These are phyloP conservation scores for Rhynchosporium graminicola DNA, from an alignment of 2,329 filamentous ascomycete species.

Conservation along the genomic window DNA sequence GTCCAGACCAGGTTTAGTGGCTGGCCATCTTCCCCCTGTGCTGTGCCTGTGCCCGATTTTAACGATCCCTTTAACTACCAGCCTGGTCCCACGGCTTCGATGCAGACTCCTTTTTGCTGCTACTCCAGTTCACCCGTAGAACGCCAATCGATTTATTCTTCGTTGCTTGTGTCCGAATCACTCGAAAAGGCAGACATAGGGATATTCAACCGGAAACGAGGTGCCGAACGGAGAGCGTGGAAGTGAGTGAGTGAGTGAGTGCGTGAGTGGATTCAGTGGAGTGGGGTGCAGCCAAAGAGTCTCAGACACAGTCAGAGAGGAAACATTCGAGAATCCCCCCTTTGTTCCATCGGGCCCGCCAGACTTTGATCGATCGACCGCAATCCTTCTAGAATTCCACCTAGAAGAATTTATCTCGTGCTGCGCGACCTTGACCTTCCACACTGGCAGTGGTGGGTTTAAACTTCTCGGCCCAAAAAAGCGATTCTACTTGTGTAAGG, in stretches of 20 bases:
- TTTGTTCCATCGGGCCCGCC: constrained; percentile 15
- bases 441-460: neutral
- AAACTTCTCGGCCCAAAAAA: constrained; percentile 4
- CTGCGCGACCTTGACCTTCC: neutral
- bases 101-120: neutral
- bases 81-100: constrained; percentile 8
- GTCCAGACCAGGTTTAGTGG: constrained; percentile 8
- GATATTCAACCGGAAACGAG: neutral
- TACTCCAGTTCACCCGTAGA: neutral
- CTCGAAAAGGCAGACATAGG: too few species aligned
- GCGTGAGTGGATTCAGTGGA: neutral
- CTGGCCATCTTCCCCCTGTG: neutral
- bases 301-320: constrained; percentile 19
- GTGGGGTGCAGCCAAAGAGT: constrained; percentile 17
- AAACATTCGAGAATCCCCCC: constrained; percentile 21
- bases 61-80: constrained; percentile 16
- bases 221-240: neutral
- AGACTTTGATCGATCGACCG: neutral
- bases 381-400: constrained; percentile 6
- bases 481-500: neutral
- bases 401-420: neutral
- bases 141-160: constrained; percentile 7
- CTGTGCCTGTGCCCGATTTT: neutral
- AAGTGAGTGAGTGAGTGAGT: too few species aligned
- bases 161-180: neutral